Percentiles rank a stretch among this genome's conserved stretches.
phyloP scores from a whole-genome alignment of 148 eudicot species.

The Polygonum aviculare region DNA sequence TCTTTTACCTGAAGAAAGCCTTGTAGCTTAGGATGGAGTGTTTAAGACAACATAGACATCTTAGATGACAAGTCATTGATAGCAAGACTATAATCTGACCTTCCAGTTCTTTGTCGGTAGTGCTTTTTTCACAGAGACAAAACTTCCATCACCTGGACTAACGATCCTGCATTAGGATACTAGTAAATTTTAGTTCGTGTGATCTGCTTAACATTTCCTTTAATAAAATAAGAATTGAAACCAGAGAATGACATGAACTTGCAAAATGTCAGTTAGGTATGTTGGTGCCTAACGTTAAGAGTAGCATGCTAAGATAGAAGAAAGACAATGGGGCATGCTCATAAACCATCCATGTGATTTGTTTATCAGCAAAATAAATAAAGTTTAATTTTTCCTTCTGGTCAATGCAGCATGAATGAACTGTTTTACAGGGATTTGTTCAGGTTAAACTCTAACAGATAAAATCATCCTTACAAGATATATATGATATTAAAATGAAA shows the following conservation, averaged over 20 bases:
- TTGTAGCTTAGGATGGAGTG: background rate
- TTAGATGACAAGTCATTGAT: background rate
- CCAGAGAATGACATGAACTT: background rate
- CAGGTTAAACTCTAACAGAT: background rate
- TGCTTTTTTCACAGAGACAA: conserved; percentile 77
- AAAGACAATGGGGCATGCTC: background rate
- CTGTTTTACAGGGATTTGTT: background rate
- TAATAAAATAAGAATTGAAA: background rate
- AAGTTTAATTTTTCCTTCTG: background rate
- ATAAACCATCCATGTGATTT: background rate
- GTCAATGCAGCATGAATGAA: background rate
- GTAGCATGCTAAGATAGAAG: background rate
- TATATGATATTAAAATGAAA: background rate
- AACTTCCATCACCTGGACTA: conserved; percentile 72
- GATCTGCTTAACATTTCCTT: background rate
- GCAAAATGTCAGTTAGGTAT: background rate
- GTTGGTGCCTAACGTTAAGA: background rate
- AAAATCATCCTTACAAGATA: background rate
- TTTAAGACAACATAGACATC: background rate
- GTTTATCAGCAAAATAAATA: background rate
- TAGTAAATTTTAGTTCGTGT: background rate
- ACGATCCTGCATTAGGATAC: conserved; percentile 61
- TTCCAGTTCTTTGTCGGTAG: conserved; percentile 78
- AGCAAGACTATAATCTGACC: conserved; percentile 31
- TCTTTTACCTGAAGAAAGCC: conserved; percentile 65